phyloP scores from a whole-genome alignment of 768 basidiomycete genomes.

The Amanita fuliginea region DNA sequence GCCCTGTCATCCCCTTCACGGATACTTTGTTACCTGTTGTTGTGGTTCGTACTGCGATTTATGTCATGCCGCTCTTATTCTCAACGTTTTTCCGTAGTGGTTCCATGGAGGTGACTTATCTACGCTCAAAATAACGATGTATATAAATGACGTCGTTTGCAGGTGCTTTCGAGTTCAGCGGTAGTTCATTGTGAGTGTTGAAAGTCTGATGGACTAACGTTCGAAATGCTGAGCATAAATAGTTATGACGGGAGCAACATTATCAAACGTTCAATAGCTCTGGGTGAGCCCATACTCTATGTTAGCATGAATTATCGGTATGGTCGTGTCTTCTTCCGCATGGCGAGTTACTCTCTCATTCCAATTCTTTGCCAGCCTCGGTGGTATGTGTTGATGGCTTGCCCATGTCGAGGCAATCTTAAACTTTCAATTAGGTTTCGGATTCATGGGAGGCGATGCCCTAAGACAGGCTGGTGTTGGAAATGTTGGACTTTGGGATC shows the following conservation, averaged over 20 bases:
- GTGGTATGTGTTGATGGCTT: too few relatives aligned
- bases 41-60: slow-evolving; percentile 18
- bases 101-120: slow-evolving; percentile 17
- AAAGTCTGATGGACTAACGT: background rate
- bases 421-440: slow-evolving; percentile 14
- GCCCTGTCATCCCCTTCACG: slow-evolving; percentile 16
- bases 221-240: background rate
- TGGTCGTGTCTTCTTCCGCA: slow-evolving; percentile 4
- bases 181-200: slow-evolving; percentile 8
- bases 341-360: background rate
- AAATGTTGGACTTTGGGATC: slow-evolving; percentile 43
- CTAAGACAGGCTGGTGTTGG: slow-evolving; percentile 26
- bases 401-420: too few relatives aligned
- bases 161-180: slow-evolving; percentile 25
- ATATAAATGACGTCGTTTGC: background rate
- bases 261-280: slow-evolving; percentile 20
- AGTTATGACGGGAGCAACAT: slow-evolving; percentile 19
- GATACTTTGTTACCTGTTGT: slow-evolving; percentile 27
- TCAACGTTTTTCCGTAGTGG: slow-evolving; percentile 15
- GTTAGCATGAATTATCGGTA: slow-evolving; percentile 34
- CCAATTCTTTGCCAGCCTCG: too few relatives aligned
- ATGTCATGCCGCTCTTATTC: too few relatives aligned
- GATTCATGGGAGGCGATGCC: slow-evolving; percentile 30
- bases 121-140: background rate
- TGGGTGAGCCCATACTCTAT: slow-evolving; percentile 22